phyloP scores from a whole-genome alignment of 495 filamentous ascomycete genomes.

The Margaritispora aquatica region DNA sequence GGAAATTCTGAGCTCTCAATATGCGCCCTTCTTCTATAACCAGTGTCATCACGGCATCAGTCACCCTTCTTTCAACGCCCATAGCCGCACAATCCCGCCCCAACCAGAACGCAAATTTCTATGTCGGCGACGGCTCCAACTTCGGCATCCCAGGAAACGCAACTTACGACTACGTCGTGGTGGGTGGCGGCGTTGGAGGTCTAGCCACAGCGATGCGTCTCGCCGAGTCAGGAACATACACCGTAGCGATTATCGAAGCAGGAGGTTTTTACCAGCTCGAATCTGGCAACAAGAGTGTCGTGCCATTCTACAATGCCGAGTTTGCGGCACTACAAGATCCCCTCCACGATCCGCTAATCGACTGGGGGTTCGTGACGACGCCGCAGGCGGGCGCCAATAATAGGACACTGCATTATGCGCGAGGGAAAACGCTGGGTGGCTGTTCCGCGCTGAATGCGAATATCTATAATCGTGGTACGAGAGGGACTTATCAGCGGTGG shows the following conservation, averaged over 20 bases:
- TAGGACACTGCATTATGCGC: conserved; percentile 21
- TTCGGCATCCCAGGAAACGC: not conserved
- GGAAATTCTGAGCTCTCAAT: too few relatives aligned
- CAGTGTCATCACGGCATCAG: too few relatives aligned
- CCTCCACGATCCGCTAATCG: conserved; percentile 10
- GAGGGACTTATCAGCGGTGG: conserved; percentile 45
- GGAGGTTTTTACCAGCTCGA: conserved; percentile 48
- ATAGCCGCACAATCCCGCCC: too few relatives aligned
- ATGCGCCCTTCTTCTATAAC: too few relatives aligned
- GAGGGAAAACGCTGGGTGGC: conserved; percentile 25
- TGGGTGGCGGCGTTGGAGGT: conserved; percentile 85
- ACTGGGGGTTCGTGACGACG: conserved; percentile 47
- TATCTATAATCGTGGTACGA: conserved; percentile 30
- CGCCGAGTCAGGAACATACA: conserved; percentile 29
- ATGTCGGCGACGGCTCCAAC: too few relatives aligned
- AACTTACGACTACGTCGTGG: conserved; percentile 29
- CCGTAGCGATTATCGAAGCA: conserved; percentile 47
- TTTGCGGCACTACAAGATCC: conserved; percentile 4
- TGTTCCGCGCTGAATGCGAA: conserved; percentile 27
- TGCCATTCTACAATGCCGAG: conserved; percentile 29
- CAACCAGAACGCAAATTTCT: too few relatives aligned
- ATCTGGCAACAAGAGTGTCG: conserved; percentile 33
- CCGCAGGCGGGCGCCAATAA: conserved; percentile 42
- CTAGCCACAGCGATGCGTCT: conserved; percentile 62
- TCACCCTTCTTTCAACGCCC: too few relatives aligned